Evolutionary conservation across 768 basidiomycete species (phyloP).

Genomic region (Naganishia randhawae): DNA sequence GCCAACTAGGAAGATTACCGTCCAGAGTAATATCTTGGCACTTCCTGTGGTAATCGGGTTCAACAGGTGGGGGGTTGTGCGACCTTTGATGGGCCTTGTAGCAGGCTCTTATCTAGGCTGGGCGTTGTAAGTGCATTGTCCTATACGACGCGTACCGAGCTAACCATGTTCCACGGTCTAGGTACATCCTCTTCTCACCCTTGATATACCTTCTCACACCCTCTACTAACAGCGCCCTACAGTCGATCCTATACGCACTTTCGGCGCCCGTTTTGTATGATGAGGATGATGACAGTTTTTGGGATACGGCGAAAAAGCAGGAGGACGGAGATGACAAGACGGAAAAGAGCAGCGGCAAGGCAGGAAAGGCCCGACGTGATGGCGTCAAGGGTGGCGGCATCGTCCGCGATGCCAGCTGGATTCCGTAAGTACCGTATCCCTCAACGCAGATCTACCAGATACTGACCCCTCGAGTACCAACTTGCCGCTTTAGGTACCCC

Average conservation of each 20-base stretch:
- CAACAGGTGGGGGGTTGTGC: constrained; percentile 42
- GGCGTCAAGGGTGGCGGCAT: constrained; percentile 24
- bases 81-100: constrained; percentile 45
- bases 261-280: constrained; percentile 51
- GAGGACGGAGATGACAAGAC: background rate
- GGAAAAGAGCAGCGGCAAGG: background rate
- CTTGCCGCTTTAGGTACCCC: background rate
- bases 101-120: constrained; percentile 75
- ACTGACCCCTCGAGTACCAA: background rate
- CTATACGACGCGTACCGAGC: constrained; percentile 37
- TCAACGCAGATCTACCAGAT: background rate
- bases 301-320: background rate
- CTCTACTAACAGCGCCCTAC: constrained; percentile 62
- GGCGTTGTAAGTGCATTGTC: constrained; percentile 54
- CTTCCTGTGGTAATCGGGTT: constrained; percentile 45
- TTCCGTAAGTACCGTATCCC: constrained; percentile 4
- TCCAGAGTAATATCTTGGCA: constrained; percentile 46
- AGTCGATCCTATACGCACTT: constrained; percentile 73
- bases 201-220: constrained; percentile 68
- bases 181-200: constrained; percentile 64
- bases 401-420: constrained; percentile 20
- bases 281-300: background rate
- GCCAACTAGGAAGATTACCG: constrained; percentile 31
- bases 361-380: constrained; percentile 8
- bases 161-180: background rate